A percentile compares a stretch with the other conserved stretches of the same genome.
phyloP scores from a whole-genome alignment of 2,329 filamentous ascomycete species.

The Chalaropsis ovoidea region DNA sequence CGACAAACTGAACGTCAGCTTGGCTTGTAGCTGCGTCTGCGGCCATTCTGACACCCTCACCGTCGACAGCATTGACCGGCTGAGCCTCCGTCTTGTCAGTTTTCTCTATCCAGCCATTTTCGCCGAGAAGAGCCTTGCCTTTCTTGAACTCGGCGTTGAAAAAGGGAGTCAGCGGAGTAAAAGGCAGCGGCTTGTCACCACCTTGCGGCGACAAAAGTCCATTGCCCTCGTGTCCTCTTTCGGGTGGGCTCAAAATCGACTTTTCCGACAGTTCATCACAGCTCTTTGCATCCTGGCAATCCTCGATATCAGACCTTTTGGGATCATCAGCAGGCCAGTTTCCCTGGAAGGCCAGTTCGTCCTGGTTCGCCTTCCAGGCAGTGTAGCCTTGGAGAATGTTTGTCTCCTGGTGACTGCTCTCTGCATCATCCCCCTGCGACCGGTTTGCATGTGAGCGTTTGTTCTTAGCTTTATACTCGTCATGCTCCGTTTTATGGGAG shows the following conservation, averaged over 20 bases:
- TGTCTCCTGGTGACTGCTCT: background rate
- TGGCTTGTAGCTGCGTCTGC: background rate
- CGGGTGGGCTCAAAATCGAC: background rate
- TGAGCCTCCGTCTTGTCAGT: slow-evolving; percentile 29
- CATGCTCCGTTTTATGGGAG: background rate
- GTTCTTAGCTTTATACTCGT: background rate
- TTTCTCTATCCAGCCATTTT: slow-evolving; percentile 48
- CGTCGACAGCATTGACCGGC: no score
- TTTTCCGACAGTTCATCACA: background rate
- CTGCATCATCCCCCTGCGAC: background rate
- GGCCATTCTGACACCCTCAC: background rate
- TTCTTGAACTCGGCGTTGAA: slow-evolving; percentile 36
- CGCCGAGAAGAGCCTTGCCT: slow-evolving; percentile 45
- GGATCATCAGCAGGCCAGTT: background rate
- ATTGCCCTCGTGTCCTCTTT: background rate
- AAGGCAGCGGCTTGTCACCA: slow-evolving; percentile 27
- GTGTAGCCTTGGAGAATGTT: slow-evolving; percentile 21
- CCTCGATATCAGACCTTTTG: background rate
- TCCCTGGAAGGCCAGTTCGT: background rate
- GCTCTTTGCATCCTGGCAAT: background rate
- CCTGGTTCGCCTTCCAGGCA: slow-evolving; percentile 16
- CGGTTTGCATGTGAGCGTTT: background rate
- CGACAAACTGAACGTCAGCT: background rate
- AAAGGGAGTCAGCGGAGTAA: slow-evolving; percentile 38
- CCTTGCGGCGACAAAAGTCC: background rate